A percentile compares a stretch with the other conserved stretches of the same genome.
These are phyloP conservation scores for Quercus rubra DNA, from an alignment of 306 rosid genomes.

Conservation along the genomic window DNA sequence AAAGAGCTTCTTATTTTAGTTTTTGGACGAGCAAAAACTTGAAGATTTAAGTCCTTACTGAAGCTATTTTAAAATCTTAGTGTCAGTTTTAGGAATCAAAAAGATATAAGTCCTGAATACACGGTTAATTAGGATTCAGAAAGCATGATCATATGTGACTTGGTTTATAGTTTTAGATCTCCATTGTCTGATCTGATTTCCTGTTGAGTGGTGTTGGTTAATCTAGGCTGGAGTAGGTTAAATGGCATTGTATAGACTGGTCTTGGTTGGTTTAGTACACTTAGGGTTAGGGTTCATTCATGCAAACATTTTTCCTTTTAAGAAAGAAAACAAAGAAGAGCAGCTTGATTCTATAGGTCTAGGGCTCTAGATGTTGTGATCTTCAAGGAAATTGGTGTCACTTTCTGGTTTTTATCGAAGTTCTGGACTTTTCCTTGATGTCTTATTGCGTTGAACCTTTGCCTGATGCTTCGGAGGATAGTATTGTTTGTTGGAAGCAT, in stretches of 20 bases:
- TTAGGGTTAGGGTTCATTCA: slow-evolving; percentile 82
- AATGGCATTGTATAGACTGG: neutral
- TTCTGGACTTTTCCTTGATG: neutral
- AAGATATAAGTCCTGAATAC: neutral
- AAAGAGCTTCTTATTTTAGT: neutral
- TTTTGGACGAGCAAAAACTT: neutral
- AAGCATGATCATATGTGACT: neutral
- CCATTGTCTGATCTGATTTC: neutral
- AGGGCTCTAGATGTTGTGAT: neutral
- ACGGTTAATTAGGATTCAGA: neutral
- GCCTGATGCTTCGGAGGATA: neutral
- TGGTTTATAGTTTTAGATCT: neutral
- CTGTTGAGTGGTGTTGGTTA: neutral
- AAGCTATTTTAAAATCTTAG: neutral
- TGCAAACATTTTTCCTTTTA: slow-evolving; percentile 7
- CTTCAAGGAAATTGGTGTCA: slow-evolving; percentile 7
- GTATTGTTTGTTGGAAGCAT: neutral
- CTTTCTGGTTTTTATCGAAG: neutral
- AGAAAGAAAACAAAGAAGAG: neutral
- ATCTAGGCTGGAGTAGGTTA: neutral
- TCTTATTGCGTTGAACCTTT: neutral
- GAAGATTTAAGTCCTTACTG: neutral
- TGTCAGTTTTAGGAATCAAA: neutral
- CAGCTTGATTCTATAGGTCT: neutral
- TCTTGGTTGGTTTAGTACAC: neutral